phyloP scores from a whole-genome alignment of 805 yeast species.

The Candida pini region DNA sequence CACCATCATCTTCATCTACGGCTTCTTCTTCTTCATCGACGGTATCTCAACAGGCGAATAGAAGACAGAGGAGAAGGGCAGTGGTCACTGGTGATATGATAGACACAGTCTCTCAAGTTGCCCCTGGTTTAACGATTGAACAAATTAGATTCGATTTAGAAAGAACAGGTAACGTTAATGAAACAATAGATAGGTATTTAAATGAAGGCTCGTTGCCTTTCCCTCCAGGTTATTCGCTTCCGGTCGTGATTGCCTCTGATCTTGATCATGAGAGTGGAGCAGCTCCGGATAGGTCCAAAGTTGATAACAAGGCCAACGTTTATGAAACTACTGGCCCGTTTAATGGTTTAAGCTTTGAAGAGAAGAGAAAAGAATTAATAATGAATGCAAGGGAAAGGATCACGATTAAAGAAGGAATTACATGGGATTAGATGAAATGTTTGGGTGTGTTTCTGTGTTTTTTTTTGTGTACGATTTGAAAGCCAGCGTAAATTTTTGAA shows the following conservation, averaged over 20 bases:
- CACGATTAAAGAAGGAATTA: slow-evolving; percentile 17
- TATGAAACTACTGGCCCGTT: slow-evolving; percentile 13
- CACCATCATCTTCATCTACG: background rate
- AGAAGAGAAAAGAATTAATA: slow-evolving; percentile 53
- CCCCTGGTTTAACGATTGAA: slow-evolving; percentile 61
- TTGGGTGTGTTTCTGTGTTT: background rate
- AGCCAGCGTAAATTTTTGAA: background rate
- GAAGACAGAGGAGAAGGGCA: slow-evolving; percentile 6
- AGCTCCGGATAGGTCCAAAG: background rate
- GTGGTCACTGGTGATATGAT: slow-evolving; percentile 67
- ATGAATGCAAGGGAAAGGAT: slow-evolving; percentile 57
- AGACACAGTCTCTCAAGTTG: slow-evolving; percentile 77
- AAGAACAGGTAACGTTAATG: slow-evolving; percentile 74
- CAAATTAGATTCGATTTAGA: slow-evolving; percentile 73
- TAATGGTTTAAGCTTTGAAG: slow-evolving; percentile 40
- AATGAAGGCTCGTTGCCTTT: slow-evolving; percentile 52
- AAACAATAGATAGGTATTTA: slow-evolving; percentile 68
- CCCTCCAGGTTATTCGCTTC: slow-evolving; percentile 9
- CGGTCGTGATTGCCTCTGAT: background rate
- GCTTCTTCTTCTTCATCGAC: too few species aligned
- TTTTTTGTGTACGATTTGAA: background rate
- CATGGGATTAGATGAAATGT: background rate
- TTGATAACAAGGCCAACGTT: background rate
- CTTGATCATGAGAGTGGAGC: background rate
- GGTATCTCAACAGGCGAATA: background rate